phyloP scores from a whole-genome alignment of 495 filamentous ascomycete genomes.

The Penicillium flavigenum region DNA sequence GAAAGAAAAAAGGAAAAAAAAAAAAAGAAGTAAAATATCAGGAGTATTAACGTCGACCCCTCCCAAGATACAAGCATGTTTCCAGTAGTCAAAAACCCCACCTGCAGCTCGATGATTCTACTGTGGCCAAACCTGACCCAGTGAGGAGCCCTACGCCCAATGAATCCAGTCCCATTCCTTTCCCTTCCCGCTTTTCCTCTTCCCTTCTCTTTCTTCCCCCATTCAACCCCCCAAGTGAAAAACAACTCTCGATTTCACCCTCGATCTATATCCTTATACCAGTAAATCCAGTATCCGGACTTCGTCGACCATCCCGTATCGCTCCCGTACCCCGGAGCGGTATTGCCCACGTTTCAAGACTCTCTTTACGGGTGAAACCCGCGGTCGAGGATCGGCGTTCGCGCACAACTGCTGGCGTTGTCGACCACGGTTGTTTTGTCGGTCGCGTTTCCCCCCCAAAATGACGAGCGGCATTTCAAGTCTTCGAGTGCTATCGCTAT shows the following conservation, averaged over 20 bases:
- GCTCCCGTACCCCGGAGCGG: conserved; percentile 8
- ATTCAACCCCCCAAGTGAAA: conserved; percentile 8
- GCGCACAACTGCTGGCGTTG: conserved; percentile 43
- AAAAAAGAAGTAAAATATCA: not conserved
- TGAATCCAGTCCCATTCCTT: conserved; percentile 22
- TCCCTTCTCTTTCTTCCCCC: conserved; percentile 22
- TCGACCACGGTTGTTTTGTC: conserved; percentile 32
- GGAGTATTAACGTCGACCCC: not conserved
- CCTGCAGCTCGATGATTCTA: conserved; percentile 15
- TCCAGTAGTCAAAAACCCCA: conserved; percentile 6
- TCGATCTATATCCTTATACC: conserved; percentile 2
- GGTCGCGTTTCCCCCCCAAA: conserved; percentile 46
- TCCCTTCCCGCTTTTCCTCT: conserved; percentile 25
- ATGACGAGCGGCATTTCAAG: conserved; percentile 49
- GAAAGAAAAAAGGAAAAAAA: no score
- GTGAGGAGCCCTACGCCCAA: conserved; percentile 15
- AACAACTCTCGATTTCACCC: not conserved
- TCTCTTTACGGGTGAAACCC: conserved; percentile 11
- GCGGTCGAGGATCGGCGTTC: conserved; percentile 40
- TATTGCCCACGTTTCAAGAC: conserved; percentile 20
- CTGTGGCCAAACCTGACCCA: conserved; percentile 15
- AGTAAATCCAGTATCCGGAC: conserved; percentile 3
- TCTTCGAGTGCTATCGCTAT: conserved; percentile 51
- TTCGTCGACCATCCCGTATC: conserved; percentile 2
- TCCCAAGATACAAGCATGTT: conserved; percentile 1